Percentiles rank a stretch among this genome's conserved stretches.
These are phyloP conservation scores for Linum lewisii DNA, from an alignment of 345 rosid genomes.

Conservation along the genomic window DNA sequence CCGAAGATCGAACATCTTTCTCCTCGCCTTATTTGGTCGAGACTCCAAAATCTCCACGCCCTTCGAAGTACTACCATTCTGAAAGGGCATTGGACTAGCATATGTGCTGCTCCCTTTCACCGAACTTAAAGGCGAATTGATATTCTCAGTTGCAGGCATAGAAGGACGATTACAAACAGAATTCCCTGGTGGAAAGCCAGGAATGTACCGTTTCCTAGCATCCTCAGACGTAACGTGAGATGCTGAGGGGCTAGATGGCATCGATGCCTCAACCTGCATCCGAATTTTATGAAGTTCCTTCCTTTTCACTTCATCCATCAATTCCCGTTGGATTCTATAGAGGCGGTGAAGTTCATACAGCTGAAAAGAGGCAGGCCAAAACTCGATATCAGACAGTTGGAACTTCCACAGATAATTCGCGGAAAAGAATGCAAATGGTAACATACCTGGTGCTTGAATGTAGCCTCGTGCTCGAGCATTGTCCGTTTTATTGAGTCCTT, in stretches of 20 bases:
- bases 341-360: slow-evolving; percentile 63
- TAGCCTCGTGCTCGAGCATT: slow-evolving; percentile 82
- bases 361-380: slow-evolving; percentile 19
- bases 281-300: slow-evolving; percentile 34
- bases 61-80: slow-evolving; percentile 45
- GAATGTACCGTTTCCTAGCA: slow-evolving; percentile 58
- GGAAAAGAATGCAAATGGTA: slow-evolving; percentile 1
- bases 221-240: slow-evolving; percentile 48
- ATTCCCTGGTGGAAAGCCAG: slow-evolving; percentile 45
- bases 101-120: slow-evolving; percentile 38
- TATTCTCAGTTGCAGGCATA: slow-evolving; percentile 33
- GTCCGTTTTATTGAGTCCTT: slow-evolving; percentile 56
- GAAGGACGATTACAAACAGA: slow-evolving; percentile 45
- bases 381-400: neutral
- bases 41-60: slow-evolving; percentile 45
- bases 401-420: neutral
- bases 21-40: slow-evolving; percentile 66
- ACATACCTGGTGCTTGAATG: slow-evolving; percentile 71
- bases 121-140: slow-evolving; percentile 46
- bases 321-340: slow-evolving; percentile 48
- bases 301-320: slow-evolving; percentile 58
- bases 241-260: slow-evolving; percentile 46
- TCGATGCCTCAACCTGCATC: slow-evolving; percentile 35
- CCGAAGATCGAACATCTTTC: slow-evolving; percentile 73
- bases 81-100: slow-evolving; percentile 41